Evolutionary conservation across 2,329 filamentous ascomycete species (phyloP), one percentile per base, ranked within the genome.

Genomic region (Aspergillus ochraceus): DNA sequence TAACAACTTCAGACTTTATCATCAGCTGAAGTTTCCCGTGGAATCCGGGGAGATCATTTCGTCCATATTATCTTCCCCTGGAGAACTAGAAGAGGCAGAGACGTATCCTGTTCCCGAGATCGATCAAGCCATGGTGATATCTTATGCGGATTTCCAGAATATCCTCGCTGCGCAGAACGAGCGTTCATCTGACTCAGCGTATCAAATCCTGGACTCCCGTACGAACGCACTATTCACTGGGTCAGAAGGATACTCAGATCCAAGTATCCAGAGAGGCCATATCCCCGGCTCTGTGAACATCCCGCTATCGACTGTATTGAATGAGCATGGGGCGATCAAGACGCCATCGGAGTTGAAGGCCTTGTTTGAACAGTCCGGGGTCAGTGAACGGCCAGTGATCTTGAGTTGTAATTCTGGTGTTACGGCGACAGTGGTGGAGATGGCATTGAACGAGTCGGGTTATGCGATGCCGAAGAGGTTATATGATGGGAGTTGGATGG

Each of bases 401-500:
- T 19, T 72, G 56, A 70, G 66, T 8, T 73, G 71, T 29, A 73
- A 73, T 49, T 72, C 71, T 1, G 70, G 71, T 0, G 68, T 71
- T 1, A 73, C 71, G 29, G 71, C 71, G 5, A 63, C 71, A 1
- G 66, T 66, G 11, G 39, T 73, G 26, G 69, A 69, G 50, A 36
- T 72, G 51, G 69, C 67, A 0, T 52, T 72, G 53, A 29, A 57
- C 17, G 50, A 60, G 42, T 60, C 63, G 14, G 69, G 69, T 0
- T 66, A 66, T 22, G 42, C 24, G 11, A 66, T 63, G 54, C 20
- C 51, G 20, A 60, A 58, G 39, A 60, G 69, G 57, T 30, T 73
- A 11, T 73, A 73, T 56, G 71, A 73, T 66, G 71, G 70, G 19
- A 73, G 71, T 45, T 73, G 71, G 71, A 67, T 64, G 58, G 71